phyloP scores from a whole-genome alignment of 441 rosid species.

The Francoa sonchifolia region DNA sequence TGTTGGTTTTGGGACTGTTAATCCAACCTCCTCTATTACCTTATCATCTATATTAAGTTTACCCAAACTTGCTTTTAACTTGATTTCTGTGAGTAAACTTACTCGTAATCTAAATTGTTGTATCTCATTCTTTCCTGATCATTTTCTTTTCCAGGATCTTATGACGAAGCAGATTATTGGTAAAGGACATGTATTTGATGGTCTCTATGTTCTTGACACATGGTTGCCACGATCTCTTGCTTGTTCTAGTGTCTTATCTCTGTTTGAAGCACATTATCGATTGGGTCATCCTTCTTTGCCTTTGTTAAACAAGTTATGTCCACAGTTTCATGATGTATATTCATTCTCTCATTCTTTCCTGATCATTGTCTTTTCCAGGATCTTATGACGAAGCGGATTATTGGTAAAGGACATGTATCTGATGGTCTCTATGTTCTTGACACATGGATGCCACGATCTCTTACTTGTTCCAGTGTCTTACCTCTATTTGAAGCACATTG shows the following conservation, averaged over 20 bases:
- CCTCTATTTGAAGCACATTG: not conserved
- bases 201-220: not conserved
- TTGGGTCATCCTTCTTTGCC: not conserved
- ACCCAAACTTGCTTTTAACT: not conserved
- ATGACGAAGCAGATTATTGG: not conserved
- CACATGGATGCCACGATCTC: not conserved
- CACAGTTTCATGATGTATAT: not conserved
- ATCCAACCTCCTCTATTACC: not conserved
- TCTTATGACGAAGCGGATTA: conserved; percentile 2
- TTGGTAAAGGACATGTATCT: not conserved
- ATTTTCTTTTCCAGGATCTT: conserved; percentile 6
- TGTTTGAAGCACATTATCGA: not conserved
- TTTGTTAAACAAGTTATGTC: not conserved
- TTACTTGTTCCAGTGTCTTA: not conserved
- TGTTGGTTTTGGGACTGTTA: not conserved
- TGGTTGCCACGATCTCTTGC: not conserved
- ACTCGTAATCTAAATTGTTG: not conserved
- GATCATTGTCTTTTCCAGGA: conserved; percentile 3
- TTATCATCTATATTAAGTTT: not conserved
- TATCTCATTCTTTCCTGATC: not conserved
- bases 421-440: not conserved
- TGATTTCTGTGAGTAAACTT: not conserved
- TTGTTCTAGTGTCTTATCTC: not conserved
- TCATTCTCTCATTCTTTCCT: too few species aligned
- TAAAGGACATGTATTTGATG: not conserved